These are phyloP conservation scores for Neurospora sp. DNA, from an alignment of 495 filamentous ascomycete genomes.

Conservation along the genomic window DNA sequence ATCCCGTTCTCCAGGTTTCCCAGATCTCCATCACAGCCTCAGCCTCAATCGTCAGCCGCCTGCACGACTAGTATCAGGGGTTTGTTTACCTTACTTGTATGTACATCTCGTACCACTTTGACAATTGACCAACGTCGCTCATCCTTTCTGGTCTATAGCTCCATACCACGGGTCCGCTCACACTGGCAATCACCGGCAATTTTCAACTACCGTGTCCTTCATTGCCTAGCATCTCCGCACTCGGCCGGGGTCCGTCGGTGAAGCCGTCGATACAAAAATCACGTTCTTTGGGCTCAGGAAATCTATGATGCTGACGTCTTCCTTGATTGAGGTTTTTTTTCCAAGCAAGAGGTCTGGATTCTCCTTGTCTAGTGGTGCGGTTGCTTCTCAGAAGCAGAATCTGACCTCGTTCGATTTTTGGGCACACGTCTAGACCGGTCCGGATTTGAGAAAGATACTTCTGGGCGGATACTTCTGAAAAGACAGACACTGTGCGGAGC, in stretches of 20 bases:
- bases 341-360: background rate
- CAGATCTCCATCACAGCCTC: background rate
- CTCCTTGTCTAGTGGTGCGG: background rate
- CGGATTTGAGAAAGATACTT: background rate
- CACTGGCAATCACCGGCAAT: background rate
- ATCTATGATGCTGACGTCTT: background rate
- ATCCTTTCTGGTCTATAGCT: background rate
- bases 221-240: background rate
- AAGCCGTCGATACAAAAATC: background rate
- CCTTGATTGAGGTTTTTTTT: background rate
- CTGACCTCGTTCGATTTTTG: background rate
- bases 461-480: background rate
- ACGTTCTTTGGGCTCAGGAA: background rate
- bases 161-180: background rate
- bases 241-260: background rate
- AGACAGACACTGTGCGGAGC: background rate
- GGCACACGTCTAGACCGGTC: background rate
- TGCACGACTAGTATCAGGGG: background rate
- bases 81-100: background rate
- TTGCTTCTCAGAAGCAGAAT: background rate
- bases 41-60: background rate
- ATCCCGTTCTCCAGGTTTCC: background rate
- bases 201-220: background rate
- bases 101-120: background rate
- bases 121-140: background rate